A percentile compares a stretch with the other conserved stretches of the same genome.
phyloP scores from a whole-genome alignment of 805 yeast species.

The Candida nitratophila region DNA sequence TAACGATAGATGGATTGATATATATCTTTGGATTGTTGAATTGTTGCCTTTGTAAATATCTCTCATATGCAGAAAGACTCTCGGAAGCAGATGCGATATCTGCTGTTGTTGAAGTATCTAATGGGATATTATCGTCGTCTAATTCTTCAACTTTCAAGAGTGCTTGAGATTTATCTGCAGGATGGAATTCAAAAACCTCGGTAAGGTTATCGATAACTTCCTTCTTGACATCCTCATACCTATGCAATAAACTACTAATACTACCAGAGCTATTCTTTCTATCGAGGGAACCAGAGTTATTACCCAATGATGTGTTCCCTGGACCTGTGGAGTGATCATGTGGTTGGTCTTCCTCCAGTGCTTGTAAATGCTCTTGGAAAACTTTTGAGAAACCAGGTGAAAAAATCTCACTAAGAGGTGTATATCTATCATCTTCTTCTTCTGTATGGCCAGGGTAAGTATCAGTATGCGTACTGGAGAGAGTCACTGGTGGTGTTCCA shows the following conservation, averaged over 20 bases:
- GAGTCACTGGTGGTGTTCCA: neutral
- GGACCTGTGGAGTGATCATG: neutral
- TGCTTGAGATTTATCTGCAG: constrained; percentile 1
- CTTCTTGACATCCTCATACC: neutral
- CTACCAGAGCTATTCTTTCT: neutral
- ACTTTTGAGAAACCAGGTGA: constrained; percentile 18
- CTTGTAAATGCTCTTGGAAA: constrained; percentile 15
- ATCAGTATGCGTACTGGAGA: neutral
- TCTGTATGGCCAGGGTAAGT: neutral
- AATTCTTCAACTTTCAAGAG: neutral
- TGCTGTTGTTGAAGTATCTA: neutral
- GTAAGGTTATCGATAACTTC: neutral
- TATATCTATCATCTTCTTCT: neutral
- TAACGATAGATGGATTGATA: constrained; percentile 22
- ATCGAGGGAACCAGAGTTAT: neutral
- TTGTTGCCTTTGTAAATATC: neutral
- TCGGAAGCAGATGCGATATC: neutral
- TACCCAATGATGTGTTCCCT: neutral
- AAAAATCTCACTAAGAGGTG: constrained; percentile 11
- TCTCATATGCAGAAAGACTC: neutral
- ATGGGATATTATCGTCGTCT: neutral
- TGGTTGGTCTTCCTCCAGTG: neutral
- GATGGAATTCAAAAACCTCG: constrained; percentile 9
- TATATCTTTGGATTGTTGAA: constrained; percentile 11
- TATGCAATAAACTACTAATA: neutral